Base-by-base conservation (phyloP, 202 grass and related monocot genomes). In the Schoenoplectus tabernaemontani region DNA sequence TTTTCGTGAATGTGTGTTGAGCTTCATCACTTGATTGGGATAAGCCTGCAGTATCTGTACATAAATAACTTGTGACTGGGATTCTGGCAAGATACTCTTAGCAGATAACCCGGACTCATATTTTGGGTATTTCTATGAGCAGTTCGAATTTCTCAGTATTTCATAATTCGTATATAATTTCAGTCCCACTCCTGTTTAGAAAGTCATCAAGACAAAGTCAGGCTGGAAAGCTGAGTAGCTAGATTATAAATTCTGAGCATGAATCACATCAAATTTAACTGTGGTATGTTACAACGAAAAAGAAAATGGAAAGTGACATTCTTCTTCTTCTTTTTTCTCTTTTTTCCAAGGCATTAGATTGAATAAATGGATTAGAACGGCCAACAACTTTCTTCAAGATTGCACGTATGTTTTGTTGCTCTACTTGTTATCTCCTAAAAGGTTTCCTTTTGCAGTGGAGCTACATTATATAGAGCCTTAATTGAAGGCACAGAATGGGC, bases 1-100 rank as follows among this genome's bases (percentile, higher is more conserved):
- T 82, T 71, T 68, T 82, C 74, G 83, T 83, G 89, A 97, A 97
- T 30, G 46, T 83, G 58, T 84, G 83, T 82, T 91, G 83, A 48
- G 65, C 80, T 4, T 78, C 83, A 20, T 64, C 81, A 70, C 38
- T 93, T 22, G 89, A 85, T 13, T n/a, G n/a, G n/a, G n/a, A n/a
- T n/a, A n/a, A 22, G 33, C 22, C 15, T 33, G 24, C 19, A 20
- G n/a, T 7, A 28, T 1, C 58, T 12, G 26, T 60, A 9, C 33
- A 38, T 39, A 16, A 1, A 32, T 61, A 3, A 9, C 9, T 32
- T 61, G 26, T 61, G 23, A 61, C 62, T n/a, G 62, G 62, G 16
- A 19, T 65, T 65, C 17, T 39, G 33, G 33, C 62, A 39, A 37
- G 62, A 65, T 19, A 39, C 34, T 65, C 7, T 1, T 65, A 30